Evolutionary conservation across 768 basidiomycete species (phyloP), one percentile per base, ranked within the genome.

Genomic region (Leccinum subtestaceum): DNA sequence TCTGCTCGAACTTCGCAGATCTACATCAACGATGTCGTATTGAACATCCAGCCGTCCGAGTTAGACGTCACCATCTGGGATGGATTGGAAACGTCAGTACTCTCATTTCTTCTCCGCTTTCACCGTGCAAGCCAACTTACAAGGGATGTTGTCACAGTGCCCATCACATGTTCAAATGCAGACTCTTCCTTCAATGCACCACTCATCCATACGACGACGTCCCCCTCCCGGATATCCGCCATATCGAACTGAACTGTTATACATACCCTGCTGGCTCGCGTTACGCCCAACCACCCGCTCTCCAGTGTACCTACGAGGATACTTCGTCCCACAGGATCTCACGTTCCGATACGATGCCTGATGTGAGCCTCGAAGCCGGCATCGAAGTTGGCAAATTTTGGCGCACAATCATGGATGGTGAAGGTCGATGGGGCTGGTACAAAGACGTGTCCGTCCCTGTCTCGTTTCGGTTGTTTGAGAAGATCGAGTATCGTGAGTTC

Each of bases 371-470:
- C 25, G 32, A 8, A 15, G 59, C 53, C 2, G 67, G 70, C 2
- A 63, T 72, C 40, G 66, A 72, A 27, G 58, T 73, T n/a, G 66
- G 65, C n/a, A 27, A 31, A 48, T 56, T 29, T 5, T 71, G 70
- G 70, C 58, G 55, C 19, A 60, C 60, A 32, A 49, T 34, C 25
- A 38, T 11, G 40, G 38, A 65, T 5, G 56, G 31, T 5, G 63
- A 70, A 13, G 64, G 67, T 23, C 59, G 55, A 10, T 69, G 66
- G 55, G 74, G 71, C 36, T 77, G 74, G 75, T 66, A 60, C 36
- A 65, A 77, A 60, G 72, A 75, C 46, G 74, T 78, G 60, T 81
- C 76, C 73, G 71, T 82, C 9, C 83, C 83, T 0, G 69, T 84
- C 29, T 81, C 82, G 7, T 72, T 78, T 7, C 59, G 67, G n/a